A percentile compares a stretch with the other conserved stretches of the same genome.
phyloP scores from a whole-genome alignment of 257 asterid species.

The Osmanthus fragrans region DNA sequence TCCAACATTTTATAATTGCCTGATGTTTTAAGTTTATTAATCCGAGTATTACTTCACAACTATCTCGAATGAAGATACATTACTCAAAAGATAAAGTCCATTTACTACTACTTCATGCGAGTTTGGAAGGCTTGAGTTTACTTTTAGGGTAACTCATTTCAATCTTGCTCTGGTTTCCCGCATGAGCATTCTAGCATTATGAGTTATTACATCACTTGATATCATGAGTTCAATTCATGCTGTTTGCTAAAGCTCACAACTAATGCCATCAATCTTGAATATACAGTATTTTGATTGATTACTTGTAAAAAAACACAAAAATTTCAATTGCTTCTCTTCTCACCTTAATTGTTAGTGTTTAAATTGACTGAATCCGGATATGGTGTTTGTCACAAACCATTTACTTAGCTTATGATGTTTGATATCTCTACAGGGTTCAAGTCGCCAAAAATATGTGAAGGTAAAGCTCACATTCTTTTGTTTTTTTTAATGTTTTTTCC shows the following conservation, averaged over 20 bases:
- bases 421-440: constrained; percentile 41
- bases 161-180: not conserved
- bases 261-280: not conserved
- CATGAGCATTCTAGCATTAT: not conserved
- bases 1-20: not conserved
- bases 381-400: not conserved
- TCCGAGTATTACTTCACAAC: not conserved
- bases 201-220: not conserved
- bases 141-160: not conserved
- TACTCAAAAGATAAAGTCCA: not conserved
- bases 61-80: not conserved
- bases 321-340: not conserved
- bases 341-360: not conserved
- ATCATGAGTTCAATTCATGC: not conserved
- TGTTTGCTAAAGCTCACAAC: not conserved
- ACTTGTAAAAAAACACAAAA: not conserved
- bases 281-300: not conserved
- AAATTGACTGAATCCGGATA: not conserved
- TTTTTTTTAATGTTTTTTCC: not conserved
- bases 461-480: constrained; percentile 33
- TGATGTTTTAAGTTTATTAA: not conserved
- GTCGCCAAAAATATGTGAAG: constrained; percentile 43
- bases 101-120: not conserved
- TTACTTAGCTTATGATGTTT: constrained; percentile 20
- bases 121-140: not conserved